Conservation (phyloP, 352 stramenopile genomes). For the Phytophthora chlamydospora region DNA sequence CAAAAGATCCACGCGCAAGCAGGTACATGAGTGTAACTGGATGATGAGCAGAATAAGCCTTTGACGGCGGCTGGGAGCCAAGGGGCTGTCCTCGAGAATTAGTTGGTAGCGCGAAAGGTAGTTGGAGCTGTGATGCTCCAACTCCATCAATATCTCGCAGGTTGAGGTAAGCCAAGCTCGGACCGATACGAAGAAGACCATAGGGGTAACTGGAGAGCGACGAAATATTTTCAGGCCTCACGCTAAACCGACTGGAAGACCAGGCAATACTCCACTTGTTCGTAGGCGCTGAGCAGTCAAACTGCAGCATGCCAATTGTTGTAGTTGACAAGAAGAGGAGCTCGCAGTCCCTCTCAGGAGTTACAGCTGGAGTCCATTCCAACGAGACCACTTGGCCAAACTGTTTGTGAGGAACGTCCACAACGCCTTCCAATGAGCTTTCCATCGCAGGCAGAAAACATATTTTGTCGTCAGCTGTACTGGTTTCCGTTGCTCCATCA, state of each 20-base stretch:
- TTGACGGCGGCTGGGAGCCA: constrained; percentile 21
- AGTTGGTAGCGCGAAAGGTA: constrained; percentile 11
- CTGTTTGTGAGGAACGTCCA: constrained; percentile 61
- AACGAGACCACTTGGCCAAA: constrained; percentile 64
- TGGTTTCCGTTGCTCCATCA: neutral
- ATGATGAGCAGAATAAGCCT: constrained; percentile 48
- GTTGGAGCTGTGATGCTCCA: constrained; percentile 18
- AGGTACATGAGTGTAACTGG: constrained; percentile 77
- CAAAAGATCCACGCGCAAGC: constrained; percentile 68
- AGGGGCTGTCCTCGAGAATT: constrained; percentile 6
- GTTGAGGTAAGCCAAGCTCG: constrained; percentile 64
- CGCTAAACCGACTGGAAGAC: constrained; percentile 66
- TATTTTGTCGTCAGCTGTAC: constrained; percentile 36
- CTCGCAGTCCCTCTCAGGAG: constrained; percentile 54
- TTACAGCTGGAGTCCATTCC: constrained; percentile 67
- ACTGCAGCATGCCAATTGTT: constrained; percentile 65
- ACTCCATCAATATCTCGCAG: constrained; percentile 53
- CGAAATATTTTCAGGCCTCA: constrained; percentile 54
- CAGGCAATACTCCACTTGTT: constrained; percentile 68
- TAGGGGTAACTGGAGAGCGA: constrained; percentile 63
- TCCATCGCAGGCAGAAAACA: constrained; percentile 65
- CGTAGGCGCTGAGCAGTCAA: constrained; percentile 42
- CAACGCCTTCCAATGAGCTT: constrained; percentile 55
- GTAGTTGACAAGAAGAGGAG: constrained; percentile 72
- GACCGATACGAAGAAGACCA: constrained; percentile 49